Conservation (phyloP, 257 asterid genomes). For the Lantana camara region DNA sequence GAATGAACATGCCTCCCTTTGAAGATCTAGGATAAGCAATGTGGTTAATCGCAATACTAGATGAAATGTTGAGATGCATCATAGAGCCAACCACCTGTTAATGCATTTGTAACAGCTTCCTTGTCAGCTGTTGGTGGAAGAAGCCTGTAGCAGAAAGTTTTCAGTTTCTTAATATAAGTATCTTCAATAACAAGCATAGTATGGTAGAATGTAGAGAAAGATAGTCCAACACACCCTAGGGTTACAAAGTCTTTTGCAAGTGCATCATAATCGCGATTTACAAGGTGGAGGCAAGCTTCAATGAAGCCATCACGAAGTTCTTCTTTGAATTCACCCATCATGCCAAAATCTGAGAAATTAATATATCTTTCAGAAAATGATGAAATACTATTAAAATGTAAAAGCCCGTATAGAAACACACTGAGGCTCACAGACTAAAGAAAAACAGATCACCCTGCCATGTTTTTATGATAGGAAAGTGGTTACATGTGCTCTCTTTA, state of each 20-base stretch:
- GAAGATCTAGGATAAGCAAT: slow-evolving; percentile 21
- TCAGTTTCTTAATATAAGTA: slow-evolving; percentile 27
- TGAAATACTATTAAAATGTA: slow-evolving; percentile 7
- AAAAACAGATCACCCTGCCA: slow-evolving; percentile 13
- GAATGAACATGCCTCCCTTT: slow-evolving; percentile 9
- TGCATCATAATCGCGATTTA: slow-evolving; percentile 95
- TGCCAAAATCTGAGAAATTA: slow-evolving; percentile 76
- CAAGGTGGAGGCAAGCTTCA: slow-evolving; percentile 98
- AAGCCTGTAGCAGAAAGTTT: slow-evolving; percentile 64
- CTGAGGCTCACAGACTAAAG: slow-evolving; percentile 13
- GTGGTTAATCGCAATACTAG: slow-evolving; percentile 14
- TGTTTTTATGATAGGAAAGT: slow-evolving; percentile 7
- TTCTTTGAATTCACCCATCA: slow-evolving; percentile 97
- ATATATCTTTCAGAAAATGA: slow-evolving; percentile 30
- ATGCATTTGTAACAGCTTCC: slow-evolving; percentile 82
- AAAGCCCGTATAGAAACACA: slow-evolving; percentile 8
- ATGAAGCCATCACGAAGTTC: slow-evolving; percentile 96
- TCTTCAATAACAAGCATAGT: slow-evolving; percentile 15
- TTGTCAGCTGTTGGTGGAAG: slow-evolving; percentile 91
- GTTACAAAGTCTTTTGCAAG: slow-evolving; percentile 90
- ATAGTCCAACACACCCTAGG: slow-evolving; percentile 71
- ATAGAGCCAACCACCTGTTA: slow-evolving; percentile 65
- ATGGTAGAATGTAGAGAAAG: slow-evolving; percentile 26
- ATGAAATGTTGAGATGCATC: slow-evolving; percentile 20
- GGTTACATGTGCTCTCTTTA: not conserved